phyloP scores from a whole-genome alignment of 139 green algal genomes.

The Chlorella sp. region DNA sequence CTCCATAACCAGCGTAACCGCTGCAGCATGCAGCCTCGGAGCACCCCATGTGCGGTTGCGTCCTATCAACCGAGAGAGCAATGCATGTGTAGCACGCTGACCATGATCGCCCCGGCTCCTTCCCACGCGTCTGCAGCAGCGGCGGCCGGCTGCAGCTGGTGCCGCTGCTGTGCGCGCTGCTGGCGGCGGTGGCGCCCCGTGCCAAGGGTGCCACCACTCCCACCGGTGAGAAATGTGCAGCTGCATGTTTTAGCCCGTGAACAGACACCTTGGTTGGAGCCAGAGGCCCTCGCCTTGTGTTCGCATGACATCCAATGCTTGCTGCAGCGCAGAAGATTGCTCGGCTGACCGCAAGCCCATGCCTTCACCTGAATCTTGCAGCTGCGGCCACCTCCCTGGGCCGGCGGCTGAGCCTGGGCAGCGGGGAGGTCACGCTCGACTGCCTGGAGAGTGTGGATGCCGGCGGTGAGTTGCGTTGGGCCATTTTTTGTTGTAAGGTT shows the following conservation, averaged over 20 bases:
- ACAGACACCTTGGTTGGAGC: too few species aligned
- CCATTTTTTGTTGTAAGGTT: too few species aligned
- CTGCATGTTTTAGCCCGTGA: too few species aligned
- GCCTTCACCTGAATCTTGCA: neutral
- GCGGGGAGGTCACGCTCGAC: conserved; percentile 13
- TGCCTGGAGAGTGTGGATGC: neutral
- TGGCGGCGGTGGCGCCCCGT: conserved; percentile 23
- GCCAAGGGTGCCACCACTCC: neutral
- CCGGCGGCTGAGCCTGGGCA: conserved; percentile 22
- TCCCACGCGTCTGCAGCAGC: neutral
- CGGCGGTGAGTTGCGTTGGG: neutral
- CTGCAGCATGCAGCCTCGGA: too few species aligned
- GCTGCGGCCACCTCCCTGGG: neutral
- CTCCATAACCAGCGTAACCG: too few species aligned
- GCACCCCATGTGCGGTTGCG: too few species aligned
- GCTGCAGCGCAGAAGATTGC: neutral
- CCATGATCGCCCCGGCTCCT: too few species aligned
- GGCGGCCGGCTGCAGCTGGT: conserved; percentile 20
- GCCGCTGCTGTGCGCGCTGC: conserved; percentile 58
- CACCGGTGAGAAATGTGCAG: neutral
- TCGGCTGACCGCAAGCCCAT: neutral
- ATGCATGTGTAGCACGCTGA: too few species aligned
- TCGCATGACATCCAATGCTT: too few species aligned
- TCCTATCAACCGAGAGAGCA: too few species aligned
- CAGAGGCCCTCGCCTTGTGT: too few species aligned